Base-by-base conservation (phyloP, 2,329 filamentous ascomycete species). In the Neofusicoccum ribis region DNA sequence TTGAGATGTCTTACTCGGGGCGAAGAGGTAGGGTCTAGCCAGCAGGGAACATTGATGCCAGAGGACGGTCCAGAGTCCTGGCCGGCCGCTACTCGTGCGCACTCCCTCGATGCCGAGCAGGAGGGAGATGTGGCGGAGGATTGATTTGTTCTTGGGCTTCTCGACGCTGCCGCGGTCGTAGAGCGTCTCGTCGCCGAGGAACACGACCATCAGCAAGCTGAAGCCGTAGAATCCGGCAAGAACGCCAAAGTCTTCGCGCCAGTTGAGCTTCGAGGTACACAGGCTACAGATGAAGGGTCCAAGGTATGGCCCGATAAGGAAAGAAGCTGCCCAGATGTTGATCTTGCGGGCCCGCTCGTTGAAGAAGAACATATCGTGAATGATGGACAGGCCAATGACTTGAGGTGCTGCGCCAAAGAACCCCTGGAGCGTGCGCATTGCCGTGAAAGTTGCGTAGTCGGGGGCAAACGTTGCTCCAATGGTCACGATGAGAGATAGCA, bases 301-400 rank as follows among this genome's bases (percentile, higher is more conserved):
- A 5, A 76, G 68, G 62, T 75, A 76, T 2, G 74, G 74, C n/a
- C 63, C 69, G 17, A 69, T 63, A 3, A 69, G 59, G 56, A 69
- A 69, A 3, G 61, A 60, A 6, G 68, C 67, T 9, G 67, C 68
- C 63, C 63, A 65, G 31, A 65, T 51, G 20, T 74, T 75, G 64
- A 76, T 72, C 54, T 74, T 76, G 6, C 75, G 68, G 2, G 75
- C 72, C 50, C 74, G 74, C 61, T 77, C 75, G 51, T 77, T 74
- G 68, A 77, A 77, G 70, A 70, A 77, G 68, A 77, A 77, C 74
- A 78, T 73, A 51, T 78, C 75, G 50, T 78, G 74, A 11, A 78
- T 69, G 20, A 71, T 71, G 17, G 66, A 69, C 15, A 75, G 63
- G 17, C 72, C 72, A 41, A 71, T 68, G 11, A 71, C 70, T 51